These are phyloP conservation scores for Solanum etuberosum DNA, from an alignment of 257 asterid genomes.

Conservation along the genomic window DNA sequence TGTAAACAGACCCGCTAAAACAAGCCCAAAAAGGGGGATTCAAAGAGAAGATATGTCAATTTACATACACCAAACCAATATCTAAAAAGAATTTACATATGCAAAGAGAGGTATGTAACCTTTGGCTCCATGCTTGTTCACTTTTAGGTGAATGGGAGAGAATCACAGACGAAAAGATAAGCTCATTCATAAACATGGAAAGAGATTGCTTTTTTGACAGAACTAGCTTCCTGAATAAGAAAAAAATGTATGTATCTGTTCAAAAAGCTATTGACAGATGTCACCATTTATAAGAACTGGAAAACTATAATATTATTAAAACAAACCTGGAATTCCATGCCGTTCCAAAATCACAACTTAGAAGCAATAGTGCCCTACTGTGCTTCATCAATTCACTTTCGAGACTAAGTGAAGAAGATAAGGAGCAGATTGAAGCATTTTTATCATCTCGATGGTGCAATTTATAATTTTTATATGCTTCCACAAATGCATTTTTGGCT, in stretches of 20 bases:
- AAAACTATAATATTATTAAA: background rate
- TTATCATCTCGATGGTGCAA: conserved; percentile 12
- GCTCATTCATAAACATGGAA: conserved; percentile 50
- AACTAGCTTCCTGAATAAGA: conserved; percentile 51
- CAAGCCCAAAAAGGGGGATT: background rate
- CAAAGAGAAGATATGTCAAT: background rate
- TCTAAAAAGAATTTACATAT: background rate
- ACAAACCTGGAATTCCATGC: conserved; percentile 87
- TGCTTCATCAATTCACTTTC: conserved; percentile 71
- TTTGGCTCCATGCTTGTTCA: conserved; percentile 91
- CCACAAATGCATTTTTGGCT: conserved; percentile 65
- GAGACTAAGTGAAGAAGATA: conserved; percentile 7
- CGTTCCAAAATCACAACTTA: conserved; percentile 82
- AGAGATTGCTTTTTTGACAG: conserved; percentile 34
- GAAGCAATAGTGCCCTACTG: conserved; percentile 64
- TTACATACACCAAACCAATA: background rate
- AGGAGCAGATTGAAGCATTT: conserved; percentile 4
- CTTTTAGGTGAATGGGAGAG: conserved; percentile 84
- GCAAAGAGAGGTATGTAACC: conserved; percentile 22
- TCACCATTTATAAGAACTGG: background rate
- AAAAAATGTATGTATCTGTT: background rate
- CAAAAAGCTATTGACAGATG: background rate
- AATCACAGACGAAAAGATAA: conserved; percentile 47
- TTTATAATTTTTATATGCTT: conserved; percentile 32
- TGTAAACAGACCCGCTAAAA: background rate